Conservation (phyloP, 768 basidiomycete genomes). For the Dioszegia aurantiaca region DNA sequence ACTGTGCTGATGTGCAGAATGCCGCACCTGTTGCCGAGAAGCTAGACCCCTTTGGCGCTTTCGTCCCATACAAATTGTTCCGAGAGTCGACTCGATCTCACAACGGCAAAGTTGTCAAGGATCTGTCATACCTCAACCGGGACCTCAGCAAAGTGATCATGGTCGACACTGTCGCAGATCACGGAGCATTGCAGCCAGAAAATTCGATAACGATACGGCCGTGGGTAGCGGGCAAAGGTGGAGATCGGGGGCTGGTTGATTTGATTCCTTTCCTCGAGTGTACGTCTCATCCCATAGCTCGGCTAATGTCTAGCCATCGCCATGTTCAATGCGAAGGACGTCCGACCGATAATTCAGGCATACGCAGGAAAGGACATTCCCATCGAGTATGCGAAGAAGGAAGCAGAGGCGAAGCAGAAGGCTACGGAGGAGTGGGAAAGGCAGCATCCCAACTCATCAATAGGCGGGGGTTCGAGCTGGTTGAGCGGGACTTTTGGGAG, state of each 20-base stretch:
- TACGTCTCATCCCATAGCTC: conserved; percentile 46
- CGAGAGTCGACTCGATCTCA: conserved; percentile 82
- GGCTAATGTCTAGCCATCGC: conserved; percentile 66
- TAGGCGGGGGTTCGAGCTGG: conserved; percentile 34
- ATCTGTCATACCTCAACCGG: conserved; percentile 90
- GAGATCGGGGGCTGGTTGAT: conserved; percentile 70
- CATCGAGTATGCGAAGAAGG: conserved; percentile 80
- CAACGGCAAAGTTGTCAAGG: conserved; percentile 85
- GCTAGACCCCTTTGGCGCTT: conserved; percentile 88
- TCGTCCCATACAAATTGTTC: conserved; percentile 83
- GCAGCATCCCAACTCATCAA: conserved; percentile 43
- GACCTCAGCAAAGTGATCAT: conserved; percentile 84
- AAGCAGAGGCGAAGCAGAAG: conserved; percentile 73
- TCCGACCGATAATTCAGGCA: conserved; percentile 78
- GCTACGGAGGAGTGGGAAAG: conserved; percentile 79
- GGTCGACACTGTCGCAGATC: conserved; percentile 79
- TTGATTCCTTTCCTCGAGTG: conserved; percentile 98
- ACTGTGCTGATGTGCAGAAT: conserved; percentile 59
- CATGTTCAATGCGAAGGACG: conserved; percentile 81
- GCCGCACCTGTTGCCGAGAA: conserved; percentile 84
- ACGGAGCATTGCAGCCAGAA: conserved; percentile 74
- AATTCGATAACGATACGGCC: conserved; percentile 78
- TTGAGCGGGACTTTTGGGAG: conserved; percentile 44
- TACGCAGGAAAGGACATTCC: conserved; percentile 87
- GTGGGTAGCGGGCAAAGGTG: conserved; percentile 75